Conservation (phyloP, 2,329 filamentous ascomycete species). For the Colletotrichum godetiae region DNA sequence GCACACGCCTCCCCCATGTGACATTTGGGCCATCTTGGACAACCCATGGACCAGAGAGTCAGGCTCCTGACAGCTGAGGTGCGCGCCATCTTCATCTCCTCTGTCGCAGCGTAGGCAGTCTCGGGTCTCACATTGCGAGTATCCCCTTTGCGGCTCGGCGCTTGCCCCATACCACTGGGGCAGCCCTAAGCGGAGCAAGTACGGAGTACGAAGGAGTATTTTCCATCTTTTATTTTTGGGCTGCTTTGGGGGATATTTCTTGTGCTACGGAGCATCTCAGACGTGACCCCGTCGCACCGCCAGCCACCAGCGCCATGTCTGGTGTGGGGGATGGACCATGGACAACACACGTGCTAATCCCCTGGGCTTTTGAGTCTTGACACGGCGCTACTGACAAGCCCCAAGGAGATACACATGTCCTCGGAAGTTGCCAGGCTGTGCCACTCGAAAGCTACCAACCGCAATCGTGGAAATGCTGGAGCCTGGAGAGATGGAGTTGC, state of each 20-base stretch:
- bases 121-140: neutral
- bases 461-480: conserved; percentile 26
- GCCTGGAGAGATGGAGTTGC: conserved; percentile 32
- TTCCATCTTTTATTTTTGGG: neutral
- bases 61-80: neutral
- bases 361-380: neutral
- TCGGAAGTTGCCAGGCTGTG: conserved; percentile 20
- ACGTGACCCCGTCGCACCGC: neutral
- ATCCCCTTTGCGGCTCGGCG: conserved; percentile 19
- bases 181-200: neutral
- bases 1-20: neutral
- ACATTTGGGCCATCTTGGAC: neutral
- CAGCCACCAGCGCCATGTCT: neutral
- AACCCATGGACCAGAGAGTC: neutral
- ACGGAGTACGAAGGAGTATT: neutral
- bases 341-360: conserved; percentile 11
- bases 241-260: neutral
- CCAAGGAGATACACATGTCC: neutral
- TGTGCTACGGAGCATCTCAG: neutral
- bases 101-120: neutral
- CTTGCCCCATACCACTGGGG: neutral
- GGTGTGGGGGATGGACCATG: conserved; percentile 13
- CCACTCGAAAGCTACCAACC: conserved; percentile 16
- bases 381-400: neutral
- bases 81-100: conserved; percentile 21